Conservation (phyloP, 1,139 yeast genomes). For the Wickerhamomyces sp. region DNA sequence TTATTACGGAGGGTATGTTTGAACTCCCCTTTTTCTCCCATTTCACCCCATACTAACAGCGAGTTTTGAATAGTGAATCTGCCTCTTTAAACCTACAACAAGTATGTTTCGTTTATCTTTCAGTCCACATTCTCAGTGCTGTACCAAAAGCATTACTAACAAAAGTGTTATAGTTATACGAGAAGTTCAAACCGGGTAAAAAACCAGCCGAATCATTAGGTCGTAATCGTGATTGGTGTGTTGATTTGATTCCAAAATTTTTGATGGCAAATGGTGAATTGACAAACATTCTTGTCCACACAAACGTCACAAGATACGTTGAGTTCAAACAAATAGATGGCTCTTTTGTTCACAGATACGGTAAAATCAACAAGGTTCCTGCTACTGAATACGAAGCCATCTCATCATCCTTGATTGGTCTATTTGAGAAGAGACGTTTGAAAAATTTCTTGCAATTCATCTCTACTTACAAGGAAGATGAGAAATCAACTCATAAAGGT, state of each 20-base stretch:
- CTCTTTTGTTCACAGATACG: constrained; percentile 80
- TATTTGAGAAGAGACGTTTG: constrained; percentile 95
- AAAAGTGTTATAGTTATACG: constrained; percentile 44
- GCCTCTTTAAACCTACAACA: constrained; percentile 41
- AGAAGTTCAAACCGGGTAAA: constrained; percentile 69
- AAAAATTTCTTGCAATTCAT: constrained; percentile 86
- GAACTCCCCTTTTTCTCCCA: constrained; percentile 3
- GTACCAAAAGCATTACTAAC: background rate
- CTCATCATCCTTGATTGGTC: constrained; percentile 88
- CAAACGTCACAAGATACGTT: constrained; percentile 91
- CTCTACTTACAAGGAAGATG: constrained; percentile 76
- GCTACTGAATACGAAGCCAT: constrained; percentile 89
- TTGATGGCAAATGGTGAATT: constrained; percentile 97
- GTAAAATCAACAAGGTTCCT: constrained; percentile 90
- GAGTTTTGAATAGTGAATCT: constrained; percentile 32
- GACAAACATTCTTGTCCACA: constrained; percentile 90
- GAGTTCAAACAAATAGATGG: constrained; percentile 96
- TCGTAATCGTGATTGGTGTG: constrained; percentile 96
- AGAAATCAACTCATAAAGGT: constrained; percentile 76
- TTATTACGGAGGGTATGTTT: constrained; percentile 69
- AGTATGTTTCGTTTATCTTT: constrained; percentile 5
- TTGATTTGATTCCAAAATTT: constrained; percentile 94
- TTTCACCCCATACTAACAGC: background rate
- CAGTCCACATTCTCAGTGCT: background rate
- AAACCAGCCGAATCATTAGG: constrained; percentile 72